A percentile compares a stretch with the other conserved stretches of the same genome.
These are phyloP conservation scores for Sanghuangporus weigelae DNA, from an alignment of 1,284 basidiomycete genomes.

Conservation along the genomic window DNA sequence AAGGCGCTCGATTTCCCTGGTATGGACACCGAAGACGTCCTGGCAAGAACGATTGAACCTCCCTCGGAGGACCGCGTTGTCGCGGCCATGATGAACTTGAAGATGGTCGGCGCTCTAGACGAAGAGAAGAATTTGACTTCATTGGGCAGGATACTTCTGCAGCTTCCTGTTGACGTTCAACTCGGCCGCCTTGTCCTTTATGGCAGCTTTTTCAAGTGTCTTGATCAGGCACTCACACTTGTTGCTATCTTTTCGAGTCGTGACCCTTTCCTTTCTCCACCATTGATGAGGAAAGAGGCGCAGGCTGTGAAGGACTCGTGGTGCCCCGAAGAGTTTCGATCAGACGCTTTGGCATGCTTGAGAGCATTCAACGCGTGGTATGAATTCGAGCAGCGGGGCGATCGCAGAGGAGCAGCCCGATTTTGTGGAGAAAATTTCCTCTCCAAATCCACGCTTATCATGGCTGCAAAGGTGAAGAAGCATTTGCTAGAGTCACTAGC, in stretches of 20 bases:
- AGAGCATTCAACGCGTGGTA: constrained; percentile 85
- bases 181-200: constrained; percentile 88
- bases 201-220: constrained; percentile 91
- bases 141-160: constrained; percentile 83
- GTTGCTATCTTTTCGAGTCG: constrained; percentile 88
- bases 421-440: constrained; percentile 90
- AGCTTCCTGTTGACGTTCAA: constrained; percentile 86
- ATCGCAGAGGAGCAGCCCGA: constrained; percentile 60
- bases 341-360: constrained; percentile 80
- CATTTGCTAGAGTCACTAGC: constrained; percentile 80
- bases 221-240: constrained; percentile 85
- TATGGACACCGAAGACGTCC: constrained; percentile 84
- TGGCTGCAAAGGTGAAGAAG: constrained; percentile 81
- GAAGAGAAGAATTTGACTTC: constrained; percentile 75
- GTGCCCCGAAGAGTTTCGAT: constrained; percentile 77
- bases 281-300: constrained; percentile 61
- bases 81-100: constrained; percentile 78
- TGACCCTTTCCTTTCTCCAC: constrained; percentile 86
- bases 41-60: constrained; percentile 85
- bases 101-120: constrained; percentile 88
- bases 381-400: constrained; percentile 58
- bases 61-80: constrained; percentile 76
- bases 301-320: constrained; percentile 75
- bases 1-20: constrained; percentile 93
- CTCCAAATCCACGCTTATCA: constrained; percentile 75